Conservation (phyloP, 352 stramenopile species). For the Pythium dissotocum region DNA sequence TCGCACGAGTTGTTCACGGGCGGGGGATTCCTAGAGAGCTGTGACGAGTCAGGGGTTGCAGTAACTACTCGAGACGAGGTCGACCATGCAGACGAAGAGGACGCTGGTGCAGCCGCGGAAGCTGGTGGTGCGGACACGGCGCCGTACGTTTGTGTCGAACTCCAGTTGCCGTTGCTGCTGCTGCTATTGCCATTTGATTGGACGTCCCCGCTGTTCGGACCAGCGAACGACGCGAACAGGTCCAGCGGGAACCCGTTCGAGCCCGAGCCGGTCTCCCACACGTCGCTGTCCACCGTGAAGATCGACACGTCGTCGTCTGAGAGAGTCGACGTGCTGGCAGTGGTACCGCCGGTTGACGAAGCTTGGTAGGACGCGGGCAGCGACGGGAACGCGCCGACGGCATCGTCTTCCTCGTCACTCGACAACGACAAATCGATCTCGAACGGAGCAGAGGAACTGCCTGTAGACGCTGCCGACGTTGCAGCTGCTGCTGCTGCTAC, state of each 20-base stretch:
- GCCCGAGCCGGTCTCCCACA: slow-evolving; percentile 47
- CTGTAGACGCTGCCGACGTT: no score
- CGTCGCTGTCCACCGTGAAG: slow-evolving; percentile 63
- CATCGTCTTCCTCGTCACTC: no score
- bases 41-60: slow-evolving; percentile 10
- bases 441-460: no score
- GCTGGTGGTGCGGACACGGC: neutral
- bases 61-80: neutral
- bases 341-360: slow-evolving; percentile 2
- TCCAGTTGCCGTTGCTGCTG: slow-evolving; percentile 7
- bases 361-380: slow-evolving; percentile 4
- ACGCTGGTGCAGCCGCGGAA: neutral
- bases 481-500: neutral
- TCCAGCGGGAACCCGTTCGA: slow-evolving; percentile 46
- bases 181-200: neutral
- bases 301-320: slow-evolving; percentile 65
- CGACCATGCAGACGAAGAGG: neutral
- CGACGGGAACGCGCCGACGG: neutral
- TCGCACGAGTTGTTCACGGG: slow-evolving; percentile 57
- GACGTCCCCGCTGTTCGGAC: neutral
- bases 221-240: slow-evolving; percentile 20
- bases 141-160: slow-evolving; percentile 7
- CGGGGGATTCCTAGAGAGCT: slow-evolving; percentile 54
- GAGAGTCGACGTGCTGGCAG: slow-evolving; percentile 34
- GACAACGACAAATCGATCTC: no score